Evolutionary conservation across 768 basidiomycete species (phyloP), one percentile per base, ranked within the genome.

Genomic region (Trametes coccinea): DNA sequence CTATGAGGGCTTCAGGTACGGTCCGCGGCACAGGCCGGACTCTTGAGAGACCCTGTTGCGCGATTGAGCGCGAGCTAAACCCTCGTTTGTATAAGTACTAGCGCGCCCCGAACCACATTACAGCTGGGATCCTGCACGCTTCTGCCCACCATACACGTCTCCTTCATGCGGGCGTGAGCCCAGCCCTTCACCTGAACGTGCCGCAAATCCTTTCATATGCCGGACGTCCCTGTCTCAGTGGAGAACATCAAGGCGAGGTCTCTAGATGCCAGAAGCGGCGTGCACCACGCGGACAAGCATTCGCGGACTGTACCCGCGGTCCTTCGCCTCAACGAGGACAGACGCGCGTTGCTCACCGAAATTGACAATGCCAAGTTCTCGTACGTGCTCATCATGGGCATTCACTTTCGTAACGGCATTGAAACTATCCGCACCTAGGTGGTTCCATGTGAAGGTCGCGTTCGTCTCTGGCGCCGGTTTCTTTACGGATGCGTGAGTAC

Each of bases 341-440:
- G 82, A 30, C 72, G 77, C 10, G 80, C 78, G 3, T 78, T 81
- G 29, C 75, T 84, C 10, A 74, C 76, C 11, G 81, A 84, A 65
- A 71, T 84, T 59, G 82, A 83, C 72, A 79, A 81, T 63, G 82
- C 82, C 52, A 72, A 72, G 40, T 84, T 83, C 73, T 74, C 72
- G 75, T 77, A 50, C 31, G 75, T 71, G 6, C 34, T 6, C 34
- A 6, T 37, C 6, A 37, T 5, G 5, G 34, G 6, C 11, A 5
- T 5, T 37, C 11, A 37, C 11, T 11, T 37, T 11, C 34, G 11
- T 11, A 11, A 37, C 34, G 11, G 6, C 34, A 37, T 11, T 37
- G 34, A 37, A 37, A 11, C 6, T 5, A 6, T 37, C 6, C 11
- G 34, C 34, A 5, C 34, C 39, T 59, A 78, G 78, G 1, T 81